Evolutionary conservation across 345 rosid genomes (phyloP), one percentile per base, ranked within the genome.

Genomic region (Moricandia moricandioides): DNA sequence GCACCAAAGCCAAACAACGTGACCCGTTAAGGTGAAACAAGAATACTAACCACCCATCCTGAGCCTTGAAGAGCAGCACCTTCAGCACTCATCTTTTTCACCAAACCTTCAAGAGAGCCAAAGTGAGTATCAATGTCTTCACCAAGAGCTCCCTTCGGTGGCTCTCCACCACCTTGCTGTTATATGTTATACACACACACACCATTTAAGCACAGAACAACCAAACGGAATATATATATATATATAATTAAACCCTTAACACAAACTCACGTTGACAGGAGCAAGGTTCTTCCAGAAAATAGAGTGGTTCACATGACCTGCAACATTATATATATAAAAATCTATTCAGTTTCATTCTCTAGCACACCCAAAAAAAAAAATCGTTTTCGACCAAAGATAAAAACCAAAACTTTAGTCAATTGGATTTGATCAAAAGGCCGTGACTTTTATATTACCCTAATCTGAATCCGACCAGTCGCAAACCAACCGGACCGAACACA

Each of bases 51-150:
- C 97, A 95, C 97, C 99, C 99, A 95, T 78, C 99, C 99, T 6
- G 97, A 95, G 62, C 99, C 99, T 83, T 95, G 99, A n/a, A 95
- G 11, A 70, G 96, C 93, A 79, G 97, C 97, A 81, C 97, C 97
- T 78, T 95, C 97, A 18, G 92, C 77, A 70, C 35, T 92, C 86
- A 92, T 92, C 80, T 90, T 95, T 31, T 87, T 82, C 14, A 90
- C 80, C 82, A 95, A 76, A 62, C 84, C 83, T 56, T 95, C 93
- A 21, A 92, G 40, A 59, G 93, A 92, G 31, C 99, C 99, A 83
- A 88, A 95, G 75, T 89, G 75, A 43, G 84, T 40, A 69, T 90
- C 97, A 73, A 92, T 90, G 47, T 96, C 97, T 73, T 84, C 76
- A 3, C 96, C 97, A 74, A 95, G 81, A 3, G 91, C 71, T 64